These are phyloP conservation scores for Balakata baccata DNA, from an alignment of 345 rosid species.

Conservation along the genomic window DNA sequence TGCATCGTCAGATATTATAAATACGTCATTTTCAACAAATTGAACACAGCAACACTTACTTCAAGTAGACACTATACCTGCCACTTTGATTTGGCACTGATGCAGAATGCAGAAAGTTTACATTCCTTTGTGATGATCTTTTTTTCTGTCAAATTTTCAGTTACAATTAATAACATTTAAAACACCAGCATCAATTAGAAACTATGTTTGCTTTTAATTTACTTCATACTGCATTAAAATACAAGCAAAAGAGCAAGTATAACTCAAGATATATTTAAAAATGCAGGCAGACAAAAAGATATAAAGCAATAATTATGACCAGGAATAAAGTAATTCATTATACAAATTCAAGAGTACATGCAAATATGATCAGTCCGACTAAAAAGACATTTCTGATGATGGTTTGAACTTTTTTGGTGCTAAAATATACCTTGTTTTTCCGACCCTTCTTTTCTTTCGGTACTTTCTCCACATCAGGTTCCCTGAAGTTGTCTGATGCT, in stretches of 20 bases:
- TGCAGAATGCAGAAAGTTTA: slow-evolving; percentile 4
- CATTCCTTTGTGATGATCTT: slow-evolving; percentile 15
- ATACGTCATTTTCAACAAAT: slow-evolving; percentile 21
- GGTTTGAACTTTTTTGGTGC: slow-evolving; percentile 2
- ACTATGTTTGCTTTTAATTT: background rate
- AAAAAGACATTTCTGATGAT: background rate
- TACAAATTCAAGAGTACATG: background rate
- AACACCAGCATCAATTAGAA: background rate
- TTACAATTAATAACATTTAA: background rate
- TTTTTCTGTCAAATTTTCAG: slow-evolving; percentile 21
- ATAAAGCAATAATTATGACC: background rate
- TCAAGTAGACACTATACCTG: slow-evolving; percentile 48
- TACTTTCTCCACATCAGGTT: slow-evolving; percentile 44
- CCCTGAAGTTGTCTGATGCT: slow-evolving; percentile 45
- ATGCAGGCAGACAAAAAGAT: background rate
- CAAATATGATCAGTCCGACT: background rate
- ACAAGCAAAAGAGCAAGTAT: background rate
- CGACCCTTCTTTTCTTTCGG: slow-evolving; percentile 47
- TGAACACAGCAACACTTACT: slow-evolving; percentile 1
- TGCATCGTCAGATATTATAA: slow-evolving; percentile 33
- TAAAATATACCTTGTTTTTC: slow-evolving; percentile 60
- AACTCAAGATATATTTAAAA: background rate
- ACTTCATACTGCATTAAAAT: background rate
- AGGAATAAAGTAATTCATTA: background rate
- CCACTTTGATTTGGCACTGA: slow-evolving; percentile 20